phyloP scores from a whole-genome alignment of 2,329 filamentous ascomycete genomes.

The Curvularia spicifera region DNA sequence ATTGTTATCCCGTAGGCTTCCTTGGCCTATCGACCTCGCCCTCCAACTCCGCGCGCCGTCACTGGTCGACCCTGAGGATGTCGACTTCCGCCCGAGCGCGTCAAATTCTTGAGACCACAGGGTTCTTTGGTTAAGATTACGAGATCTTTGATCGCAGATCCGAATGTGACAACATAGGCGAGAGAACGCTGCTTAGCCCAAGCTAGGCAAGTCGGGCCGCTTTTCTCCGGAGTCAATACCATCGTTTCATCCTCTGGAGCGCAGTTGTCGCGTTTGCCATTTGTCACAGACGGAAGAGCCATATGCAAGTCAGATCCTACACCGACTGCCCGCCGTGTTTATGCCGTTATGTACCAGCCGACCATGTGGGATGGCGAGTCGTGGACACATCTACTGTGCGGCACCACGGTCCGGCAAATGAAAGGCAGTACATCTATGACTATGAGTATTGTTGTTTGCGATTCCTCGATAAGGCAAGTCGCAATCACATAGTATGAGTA shows the following conservation, averaged over 20 bases:
- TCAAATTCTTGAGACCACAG: slow-evolving; percentile 15
- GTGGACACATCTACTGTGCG: too few relatives aligned
- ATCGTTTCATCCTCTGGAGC: not conserved
- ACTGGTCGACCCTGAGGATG: slow-evolving; percentile 7
- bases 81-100: slow-evolving; percentile 5
- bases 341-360: not conserved
- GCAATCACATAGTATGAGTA: not conserved
- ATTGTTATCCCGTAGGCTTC: slow-evolving; percentile 4
- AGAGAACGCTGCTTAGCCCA: slow-evolving; percentile 10
- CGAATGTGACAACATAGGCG: slow-evolving; percentile 28
- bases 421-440: not conserved
- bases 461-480: not conserved
- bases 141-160: slow-evolving; percentile 29
- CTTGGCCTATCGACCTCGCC: slow-evolving; percentile 1
- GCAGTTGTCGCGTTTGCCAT: not conserved
- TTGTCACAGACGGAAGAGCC: not conserved
- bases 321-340: not conserved
- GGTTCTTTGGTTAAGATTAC: slow-evolving; percentile 30
- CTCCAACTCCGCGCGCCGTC: slow-evolving; percentile 9
- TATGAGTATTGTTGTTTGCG: not conserved
- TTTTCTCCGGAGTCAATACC: slow-evolving; percentile 22
- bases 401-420: not conserved
- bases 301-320: not conserved
- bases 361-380: not conserved
- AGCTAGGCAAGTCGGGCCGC: slow-evolving; percentile 25